Evolutionary conservation across 1,139 yeast species (phyloP).

Genomic region (Suhomyces yuchorum): DNA sequence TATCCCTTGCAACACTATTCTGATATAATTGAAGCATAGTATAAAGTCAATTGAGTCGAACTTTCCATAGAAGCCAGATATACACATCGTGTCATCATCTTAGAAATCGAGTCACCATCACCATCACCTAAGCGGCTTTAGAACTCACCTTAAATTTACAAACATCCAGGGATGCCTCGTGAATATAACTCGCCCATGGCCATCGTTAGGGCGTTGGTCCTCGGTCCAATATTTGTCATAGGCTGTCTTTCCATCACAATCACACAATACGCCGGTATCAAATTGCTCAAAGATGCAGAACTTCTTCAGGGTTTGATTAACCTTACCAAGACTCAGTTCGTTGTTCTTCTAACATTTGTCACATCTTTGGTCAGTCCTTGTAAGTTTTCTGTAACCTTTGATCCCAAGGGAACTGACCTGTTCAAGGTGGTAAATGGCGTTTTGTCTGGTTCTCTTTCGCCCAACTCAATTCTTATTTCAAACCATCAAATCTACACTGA

Average conservation of each 20-base stretch:
- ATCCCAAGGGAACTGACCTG: slow-evolving; percentile 25
- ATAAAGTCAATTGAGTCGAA: not conserved
- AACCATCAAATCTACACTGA: slow-evolving; percentile 95
- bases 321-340: slow-evolving; percentile 53
- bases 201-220: slow-evolving; percentile 32
- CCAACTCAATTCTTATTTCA: slow-evolving; percentile 65
- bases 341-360: slow-evolving; percentile 48
- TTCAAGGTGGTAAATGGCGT: slow-evolving; percentile 28
- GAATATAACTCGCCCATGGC: slow-evolving; percentile 19
- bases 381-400: slow-evolving; percentile 43
- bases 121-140: not conserved
- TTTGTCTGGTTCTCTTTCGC: slow-evolving; percentile 37
- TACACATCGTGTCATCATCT: not conserved
- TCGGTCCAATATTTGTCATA: slow-evolving; percentile 38
- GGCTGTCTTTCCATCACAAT: slow-evolving; percentile 49
- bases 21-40: not conserved
- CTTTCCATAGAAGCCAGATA: not conserved
- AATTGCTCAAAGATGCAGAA: slow-evolving; percentile 26
- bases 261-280: slow-evolving; percentile 43
- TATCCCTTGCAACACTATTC: not conserved
- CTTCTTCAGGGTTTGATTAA: slow-evolving; percentile 41
- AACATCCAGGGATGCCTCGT: slow-evolving; percentile 4
- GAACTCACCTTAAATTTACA: not conserved
- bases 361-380: slow-evolving; percentile 47
- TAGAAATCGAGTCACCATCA: not conserved